Base-by-base conservation (phyloP, 2,329 filamentous ascomycete genomes). In the Colletotrichum siamense region DNA sequence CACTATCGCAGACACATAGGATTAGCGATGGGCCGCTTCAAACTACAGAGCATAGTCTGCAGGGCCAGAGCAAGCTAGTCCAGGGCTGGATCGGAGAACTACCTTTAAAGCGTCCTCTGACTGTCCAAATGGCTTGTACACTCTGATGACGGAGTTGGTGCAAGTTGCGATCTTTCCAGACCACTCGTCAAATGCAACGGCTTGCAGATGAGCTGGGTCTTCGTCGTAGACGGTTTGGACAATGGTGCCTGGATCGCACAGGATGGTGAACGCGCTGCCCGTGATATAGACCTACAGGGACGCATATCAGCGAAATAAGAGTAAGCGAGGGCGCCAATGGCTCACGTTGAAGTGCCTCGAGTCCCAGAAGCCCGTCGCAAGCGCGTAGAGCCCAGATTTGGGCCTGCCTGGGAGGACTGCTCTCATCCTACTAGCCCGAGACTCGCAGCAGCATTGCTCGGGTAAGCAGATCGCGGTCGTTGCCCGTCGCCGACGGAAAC, bases 161-260 rank as follows among this genome's bases (percentile, higher is more conserved):
- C 94, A 95, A 24, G 93, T 92, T 55, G 95, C 95, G 84, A 99
- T 95, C 87, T 95, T 98, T 65, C 96, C 97, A 10, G 94, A 94
- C 22, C 89, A 87, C 82, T 98, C 94, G 81, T 99, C 95, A 77
- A 99, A 91, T 34, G 92, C 91, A 78, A 99, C 92, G 32, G 95
- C 94, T 78, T 95, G 91, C 32, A 99, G 87, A 36, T 84, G 83
- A 18, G 86, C 89, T 28, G 92, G 89, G 79, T 95, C 92, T 81
- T 98, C 94, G 81, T 97, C 93, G 86, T 98, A 98, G 79, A 98
- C 94, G 6, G 96, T 98, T 85, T 99, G 97, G 39, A 98, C 86
- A 78, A 98, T 91, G 71, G 91, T 91, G 77, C 93, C 89, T 69
- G 95, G 91, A 67, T 92, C 94, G 82, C 92, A 91, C 79, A 99